Evolutionary conservation across 495 filamentous ascomycete species (phyloP), one percentile per base, ranked within the genome.

Genomic region (Penicillium canescens): DNA sequence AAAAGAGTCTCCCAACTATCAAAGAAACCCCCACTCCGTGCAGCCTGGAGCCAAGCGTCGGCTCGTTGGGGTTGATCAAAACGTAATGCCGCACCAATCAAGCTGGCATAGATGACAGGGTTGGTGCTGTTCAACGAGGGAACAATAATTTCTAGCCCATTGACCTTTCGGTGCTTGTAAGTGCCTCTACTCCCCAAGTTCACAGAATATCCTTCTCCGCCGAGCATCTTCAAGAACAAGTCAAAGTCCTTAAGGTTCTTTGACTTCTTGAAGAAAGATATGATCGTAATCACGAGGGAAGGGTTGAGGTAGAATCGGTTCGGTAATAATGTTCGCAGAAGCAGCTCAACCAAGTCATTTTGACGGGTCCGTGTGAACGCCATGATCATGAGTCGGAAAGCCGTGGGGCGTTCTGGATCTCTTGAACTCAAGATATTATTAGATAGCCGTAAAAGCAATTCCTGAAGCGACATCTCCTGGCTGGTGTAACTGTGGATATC

Each of bases 11-110:
- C 58, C 47, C 67, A 71, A 43, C 71, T 66, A 46, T 78, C 75
- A 51, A 76, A 64, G 41, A 70, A 77, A 16, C 75, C 73, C 6
- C 54, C 48, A n/a, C 57, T 48, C 31, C 74, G 62, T 9, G 72
- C 72, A 35, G 62, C 62, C 26, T 72, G 63, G 12, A 74, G 65
- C 56, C 68, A 78, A 12, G 75, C 75, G 26, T 77, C 72, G 12
- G 75, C 75, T 60, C 73, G 61, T 13, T 76, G 66, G 4, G 72
- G 73, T 40, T 78, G 75, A 34, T 76, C 65, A 23, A 78, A 78
- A 1, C 72, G 67, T 21, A 78, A 58, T 12, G 65, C 69, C 12
- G 68, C 60, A 6, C 58, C 53, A 12, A 78, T 76, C 13, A 78
- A 47, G 23, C 68, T 59, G 2, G 65, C 59, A 20, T 68, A 72